phyloP scores from a whole-genome alignment of 805 yeast genomes.

The Cyberlindnera xishuangbannaensis region DNA sequence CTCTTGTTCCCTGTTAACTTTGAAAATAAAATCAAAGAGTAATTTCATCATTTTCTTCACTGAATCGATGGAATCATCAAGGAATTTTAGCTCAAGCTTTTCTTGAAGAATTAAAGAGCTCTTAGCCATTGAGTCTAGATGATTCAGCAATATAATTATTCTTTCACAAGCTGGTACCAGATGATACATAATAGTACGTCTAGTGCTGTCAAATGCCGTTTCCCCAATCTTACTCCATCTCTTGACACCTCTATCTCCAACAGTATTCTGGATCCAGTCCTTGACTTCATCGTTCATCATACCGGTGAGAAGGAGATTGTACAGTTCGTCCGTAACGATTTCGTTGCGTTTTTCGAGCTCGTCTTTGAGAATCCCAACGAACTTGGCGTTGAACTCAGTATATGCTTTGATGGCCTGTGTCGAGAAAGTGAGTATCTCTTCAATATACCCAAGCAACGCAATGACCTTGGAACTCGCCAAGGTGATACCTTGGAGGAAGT shows the following conservation, averaged over 20 bases:
- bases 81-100: conserved; percentile 4
- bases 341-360: conserved; percentile 26
- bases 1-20: conserved; percentile 40
- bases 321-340: conserved; percentile 34
- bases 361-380: conserved; percentile 31
- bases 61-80: conserved; percentile 10
- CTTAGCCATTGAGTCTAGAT: conserved; percentile 34
- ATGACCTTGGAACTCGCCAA: conserved; percentile 17
- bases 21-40: conserved; percentile 33
- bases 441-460: conserved; percentile 28
- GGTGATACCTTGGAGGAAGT: conserved; percentile 15
- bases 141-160: conserved; percentile 39
- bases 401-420: conserved; percentile 30
- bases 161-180: conserved; percentile 54
- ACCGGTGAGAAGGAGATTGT: conserved; percentile 48
- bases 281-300: conserved; percentile 42
- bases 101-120: conserved; percentile 21
- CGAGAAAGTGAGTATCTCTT: conserved; percentile 27
- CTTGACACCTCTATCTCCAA: conserved; percentile 62
- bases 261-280: conserved; percentile 57
- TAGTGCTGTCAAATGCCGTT: conserved; percentile 42
- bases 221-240: conserved; percentile 49
- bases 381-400: conserved; percentile 32
- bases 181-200: conserved; percentile 42
- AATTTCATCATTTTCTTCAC: conserved; percentile 25